A percentile compares a stretch with the other conserved stretches of the same genome.
Conservation (phyloP, 345 rosid species). For the Eucalyptus tenuipes region DNA sequence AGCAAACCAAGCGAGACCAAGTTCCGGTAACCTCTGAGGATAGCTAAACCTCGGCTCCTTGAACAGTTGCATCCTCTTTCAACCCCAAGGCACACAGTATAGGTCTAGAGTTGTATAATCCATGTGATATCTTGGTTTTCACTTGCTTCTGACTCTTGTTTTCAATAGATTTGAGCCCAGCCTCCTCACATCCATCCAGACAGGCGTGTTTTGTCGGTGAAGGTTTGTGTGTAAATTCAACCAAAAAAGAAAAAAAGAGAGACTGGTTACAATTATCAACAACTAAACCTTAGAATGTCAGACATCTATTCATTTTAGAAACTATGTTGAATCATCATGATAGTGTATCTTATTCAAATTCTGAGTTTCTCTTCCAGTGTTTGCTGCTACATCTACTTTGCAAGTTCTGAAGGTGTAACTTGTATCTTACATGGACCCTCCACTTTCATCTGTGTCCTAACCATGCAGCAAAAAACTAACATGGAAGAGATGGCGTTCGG, state of each 20-base stretch:
- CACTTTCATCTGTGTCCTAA: not conserved
- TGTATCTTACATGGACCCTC: not conserved
- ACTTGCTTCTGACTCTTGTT: not conserved
- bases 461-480: not conserved
- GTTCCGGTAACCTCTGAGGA: slow-evolving; percentile 15
- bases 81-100: not conserved
- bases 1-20: slow-evolving; percentile 45
- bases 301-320: not conserved
- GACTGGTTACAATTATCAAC: not conserved
- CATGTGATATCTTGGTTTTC: not conserved
- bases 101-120: not conserved
- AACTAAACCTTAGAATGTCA: not conserved
- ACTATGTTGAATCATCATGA: not conserved
- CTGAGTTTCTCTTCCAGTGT: not conserved
- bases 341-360: not conserved
- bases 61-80: not conserved
- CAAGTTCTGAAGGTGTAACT: not conserved
- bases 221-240: not conserved
- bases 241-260: not conserved
- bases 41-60: not conserved
- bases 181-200: not conserved
- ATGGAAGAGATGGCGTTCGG: not conserved
- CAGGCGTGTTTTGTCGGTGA: not conserved
- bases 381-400: not conserved
- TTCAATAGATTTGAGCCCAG: not conserved